Evolutionary conservation across 2,329 filamentous ascomycete species (phyloP), one percentile per base, ranked within the genome.

Genomic region (Rhynchosporium graminicola): DNA sequence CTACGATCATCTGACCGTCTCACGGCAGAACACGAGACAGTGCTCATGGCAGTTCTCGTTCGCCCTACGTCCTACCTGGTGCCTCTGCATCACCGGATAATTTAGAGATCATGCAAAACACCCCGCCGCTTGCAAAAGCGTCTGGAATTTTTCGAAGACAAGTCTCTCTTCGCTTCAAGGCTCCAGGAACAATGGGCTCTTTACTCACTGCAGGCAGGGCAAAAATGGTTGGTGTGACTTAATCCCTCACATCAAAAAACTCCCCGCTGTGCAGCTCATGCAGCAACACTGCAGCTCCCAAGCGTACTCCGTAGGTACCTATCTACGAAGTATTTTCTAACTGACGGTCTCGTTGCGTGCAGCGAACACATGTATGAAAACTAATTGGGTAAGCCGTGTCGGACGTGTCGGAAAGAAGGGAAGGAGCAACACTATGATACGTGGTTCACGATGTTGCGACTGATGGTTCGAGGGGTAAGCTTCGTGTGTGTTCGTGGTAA

Each of bases 181-280:
- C 43, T 59, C 59, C 20, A 20, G 20, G 55, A 59, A 52, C 20
- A 31, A 48, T 61, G 45, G 47, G 5, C 8, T n/a, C 12, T 51
- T 57, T 63, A 57, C 45, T 65, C 64, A 46, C 59, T 61, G 59
- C 62, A 38, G 26, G 20, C 20, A 20, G 20, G 20, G 20, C 20
- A 58, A 59, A 64, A 59, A 65, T 51, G 66, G 69, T 65, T 71
- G 68, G 69, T 55, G 57, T 9, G 36, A 54, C 68, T 70, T 70
- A 71, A 71, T 71, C 68, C 69, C 69, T 71, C 69, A 71, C 62
- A 48, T 36, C 28, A 47, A 55, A 40, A n/a, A 20, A 20, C 31
- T 52, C 40, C 42, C 40, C 59, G 56, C 51, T 38, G 29, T 57
- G 63, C 63, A 62, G 48, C 48, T 59, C 20, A 20, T 20, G 20